Percentiles rank a stretch among this genome's conserved stretches.
phyloP scores from a whole-genome alignment of 352 stramenopile genomes.

The Albugo candida region DNA sequence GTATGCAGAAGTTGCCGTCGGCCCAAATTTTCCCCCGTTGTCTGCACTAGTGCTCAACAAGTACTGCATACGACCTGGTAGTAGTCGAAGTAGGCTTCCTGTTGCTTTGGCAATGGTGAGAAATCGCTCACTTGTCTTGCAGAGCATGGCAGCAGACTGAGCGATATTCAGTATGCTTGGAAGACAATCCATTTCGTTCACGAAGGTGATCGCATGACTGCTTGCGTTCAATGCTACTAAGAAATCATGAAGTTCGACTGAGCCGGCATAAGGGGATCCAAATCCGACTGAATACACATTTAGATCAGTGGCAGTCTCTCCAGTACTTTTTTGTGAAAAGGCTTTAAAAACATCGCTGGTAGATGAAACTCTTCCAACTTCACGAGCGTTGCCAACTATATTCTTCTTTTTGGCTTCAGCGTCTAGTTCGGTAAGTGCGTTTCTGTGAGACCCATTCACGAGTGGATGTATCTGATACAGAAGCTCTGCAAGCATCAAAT shows the following conservation, averaged over 20 bases:
- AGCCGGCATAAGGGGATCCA: conserved; percentile 53
- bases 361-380: background rate
- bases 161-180: conserved; percentile 66
- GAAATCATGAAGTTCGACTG: conserved; percentile 20
- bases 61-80: conserved; percentile 48
- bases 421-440: conserved; percentile 10
- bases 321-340: background rate
- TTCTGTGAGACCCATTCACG: too few relatives aligned
- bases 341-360: background rate
- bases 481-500: conserved; percentile 54
- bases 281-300: conserved; percentile 45
- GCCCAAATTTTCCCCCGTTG: background rate
- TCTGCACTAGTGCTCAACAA: conserved; percentile 21
- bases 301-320: background rate
- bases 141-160: conserved; percentile 47
- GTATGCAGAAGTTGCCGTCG: conserved; percentile 40
- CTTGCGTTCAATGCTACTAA: conserved; percentile 25
- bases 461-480: conserved; percentile 43
- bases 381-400: conserved; percentile 23
- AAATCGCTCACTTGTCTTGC: conserved; percentile 61
- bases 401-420: conserved; percentile 41
- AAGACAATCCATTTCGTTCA: conserved; percentile 78
- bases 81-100: conserved; percentile 41
- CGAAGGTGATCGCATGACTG: conserved; percentile 44
- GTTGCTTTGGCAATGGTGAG: conserved; percentile 67